Conservation (phyloP, 805 yeast species). For the Blastobotrys peoriensis region DNA sequence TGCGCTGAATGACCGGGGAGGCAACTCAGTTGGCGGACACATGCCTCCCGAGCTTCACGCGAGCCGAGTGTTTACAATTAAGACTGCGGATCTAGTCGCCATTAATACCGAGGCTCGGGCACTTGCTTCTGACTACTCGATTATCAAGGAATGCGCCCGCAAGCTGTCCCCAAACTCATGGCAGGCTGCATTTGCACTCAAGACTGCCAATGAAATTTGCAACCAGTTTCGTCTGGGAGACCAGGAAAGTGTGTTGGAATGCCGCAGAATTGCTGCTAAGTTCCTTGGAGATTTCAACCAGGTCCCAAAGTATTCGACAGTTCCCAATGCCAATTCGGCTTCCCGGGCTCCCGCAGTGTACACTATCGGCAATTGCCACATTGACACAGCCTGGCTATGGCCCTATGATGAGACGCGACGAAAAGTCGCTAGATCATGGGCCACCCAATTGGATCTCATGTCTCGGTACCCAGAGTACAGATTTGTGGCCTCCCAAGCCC, state of each 20-base stretch:
- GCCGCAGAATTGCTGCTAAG: slow-evolving; percentile 56
- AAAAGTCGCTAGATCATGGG: slow-evolving; percentile 89
- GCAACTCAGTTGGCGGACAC: slow-evolving; percentile 45
- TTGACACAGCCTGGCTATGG: slow-evolving; percentile 98
- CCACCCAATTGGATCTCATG: slow-evolving; percentile 76
- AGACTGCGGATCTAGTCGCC: slow-evolving; percentile 64
- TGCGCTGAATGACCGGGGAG: slow-evolving; percentile 91
- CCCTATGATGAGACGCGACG: slow-evolving; percentile 92
- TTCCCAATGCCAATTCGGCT: slow-evolving; percentile 46
- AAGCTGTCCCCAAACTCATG: slow-evolving; percentile 66
- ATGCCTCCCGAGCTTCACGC: slow-evolving; percentile 54
- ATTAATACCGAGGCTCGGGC: slow-evolving; percentile 75
- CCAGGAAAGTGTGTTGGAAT: slow-evolving; percentile 42
- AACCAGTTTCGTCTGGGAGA: slow-evolving; percentile 70
- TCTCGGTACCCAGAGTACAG: slow-evolving; percentile 85
- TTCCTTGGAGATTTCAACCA: slow-evolving; percentile 62
- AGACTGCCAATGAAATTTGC: slow-evolving; percentile 69
- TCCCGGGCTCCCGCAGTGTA: slow-evolving; percentile 38
- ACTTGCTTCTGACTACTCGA: slow-evolving; percentile 70
- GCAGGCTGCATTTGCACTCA: slow-evolving; percentile 74
- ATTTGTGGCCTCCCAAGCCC: slow-evolving; percentile 91
- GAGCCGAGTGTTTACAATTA: slow-evolving; percentile 59
- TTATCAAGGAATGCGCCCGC: slow-evolving; percentile 81
- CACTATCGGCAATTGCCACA: slow-evolving; percentile 85
- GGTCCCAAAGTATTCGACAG: slow-evolving; percentile 53